These are phyloP conservation scores for Eutypa lata DNA, from an alignment of 2,329 filamentous ascomycete genomes.

Conservation along the genomic window DNA sequence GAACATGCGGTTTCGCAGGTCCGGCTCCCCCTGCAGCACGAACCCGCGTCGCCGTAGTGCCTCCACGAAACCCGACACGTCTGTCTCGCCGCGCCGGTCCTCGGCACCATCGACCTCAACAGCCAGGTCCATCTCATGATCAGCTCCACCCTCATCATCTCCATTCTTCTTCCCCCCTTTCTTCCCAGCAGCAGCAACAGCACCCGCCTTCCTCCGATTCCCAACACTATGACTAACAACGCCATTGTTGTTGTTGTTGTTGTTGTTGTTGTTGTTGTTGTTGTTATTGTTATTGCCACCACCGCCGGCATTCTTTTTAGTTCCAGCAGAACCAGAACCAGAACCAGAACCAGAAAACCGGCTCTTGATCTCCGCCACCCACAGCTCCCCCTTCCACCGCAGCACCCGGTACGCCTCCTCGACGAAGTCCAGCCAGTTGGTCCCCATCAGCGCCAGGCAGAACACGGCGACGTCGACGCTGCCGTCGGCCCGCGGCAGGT, in stretches of 20 bases:
- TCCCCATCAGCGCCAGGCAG: conserved; percentile 96
- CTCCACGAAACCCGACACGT: conserved; percentile 82
- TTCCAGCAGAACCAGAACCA: conserved; percentile 34
- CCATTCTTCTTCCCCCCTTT: conserved; percentile 36
- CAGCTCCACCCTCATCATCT: conserved; percentile 45
- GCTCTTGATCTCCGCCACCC: conserved; percentile 95
- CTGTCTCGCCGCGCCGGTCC: conserved; percentile 68
- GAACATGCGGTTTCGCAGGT: conserved; percentile 96
- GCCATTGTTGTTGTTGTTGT: conserved; percentile 22
- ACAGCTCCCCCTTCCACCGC: conserved; percentile 91
- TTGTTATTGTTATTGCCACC: conserved; percentile 34
- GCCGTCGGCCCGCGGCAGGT: conserved; percentile 71
- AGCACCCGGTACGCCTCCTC: conserved; percentile 93
- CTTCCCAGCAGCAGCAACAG: conserved; percentile 45
- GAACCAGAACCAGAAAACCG: conserved; percentile 64
- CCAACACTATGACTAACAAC: conserved; percentile 70
- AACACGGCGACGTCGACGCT: conserved; percentile 87
- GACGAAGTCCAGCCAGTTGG: conserved; percentile 95
- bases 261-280: conserved; percentile 15
- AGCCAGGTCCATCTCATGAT: conserved; percentile 55
- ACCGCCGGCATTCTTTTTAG: conserved; percentile 42
- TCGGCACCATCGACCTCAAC: conserved; percentile 69
- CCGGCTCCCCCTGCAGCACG: conserved; percentile 68
- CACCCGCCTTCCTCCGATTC: conserved; percentile 53
- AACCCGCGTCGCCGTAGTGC: conserved; percentile 81